Evolutionary conservation across 116 monocot genomes (phyloP).

Genomic region (Posidonia oceanica): DNA sequence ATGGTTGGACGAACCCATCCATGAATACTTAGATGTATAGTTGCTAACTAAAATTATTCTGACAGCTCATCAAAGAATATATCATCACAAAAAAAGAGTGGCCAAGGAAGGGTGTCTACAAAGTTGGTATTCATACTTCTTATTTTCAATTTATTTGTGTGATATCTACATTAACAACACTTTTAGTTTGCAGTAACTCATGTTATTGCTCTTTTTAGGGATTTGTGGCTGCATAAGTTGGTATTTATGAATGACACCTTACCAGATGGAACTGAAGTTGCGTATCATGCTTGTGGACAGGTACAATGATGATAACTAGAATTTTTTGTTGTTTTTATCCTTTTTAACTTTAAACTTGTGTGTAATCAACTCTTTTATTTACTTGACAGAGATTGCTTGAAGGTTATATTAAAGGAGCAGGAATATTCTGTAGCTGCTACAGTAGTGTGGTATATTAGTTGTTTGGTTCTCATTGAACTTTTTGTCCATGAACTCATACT

Average conservation of each 20-base stretch:
- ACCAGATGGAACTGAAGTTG: slow-evolving; percentile 81
- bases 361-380: slow-evolving; percentile 9
- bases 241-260: slow-evolving; percentile 66
- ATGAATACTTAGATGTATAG: too few species aligned
- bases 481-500: background rate
- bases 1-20: too few species aligned
- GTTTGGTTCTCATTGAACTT: background rate
- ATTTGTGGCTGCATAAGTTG: slow-evolving; percentile 71
- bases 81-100: slow-evolving; percentile 37
- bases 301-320: slow-evolving; percentile 13
- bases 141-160: background rate
- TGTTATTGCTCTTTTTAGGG: slow-evolving; percentile 35
- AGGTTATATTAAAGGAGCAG: slow-evolving; percentile 73
- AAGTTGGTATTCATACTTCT: slow-evolving; percentile 47
- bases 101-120: slow-evolving; percentile 54
- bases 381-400: slow-evolving; percentile 50
- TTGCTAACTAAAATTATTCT: background rate
- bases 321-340: background rate
- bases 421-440: slow-evolving; percentile 78
- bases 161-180: background rate
- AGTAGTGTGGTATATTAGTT: slow-evolving; percentile 47
- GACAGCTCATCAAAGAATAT: slow-evolving; percentile 27
- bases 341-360: too few species aligned
- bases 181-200: slow-evolving; percentile 2
- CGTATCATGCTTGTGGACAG: slow-evolving; percentile 70